Percentiles rank a stretch among this genome's conserved stretches.
Evolutionary conservation across 495 filamentous ascomycete species (phyloP).

Genomic region (Podospora pseudocomata): DNA sequence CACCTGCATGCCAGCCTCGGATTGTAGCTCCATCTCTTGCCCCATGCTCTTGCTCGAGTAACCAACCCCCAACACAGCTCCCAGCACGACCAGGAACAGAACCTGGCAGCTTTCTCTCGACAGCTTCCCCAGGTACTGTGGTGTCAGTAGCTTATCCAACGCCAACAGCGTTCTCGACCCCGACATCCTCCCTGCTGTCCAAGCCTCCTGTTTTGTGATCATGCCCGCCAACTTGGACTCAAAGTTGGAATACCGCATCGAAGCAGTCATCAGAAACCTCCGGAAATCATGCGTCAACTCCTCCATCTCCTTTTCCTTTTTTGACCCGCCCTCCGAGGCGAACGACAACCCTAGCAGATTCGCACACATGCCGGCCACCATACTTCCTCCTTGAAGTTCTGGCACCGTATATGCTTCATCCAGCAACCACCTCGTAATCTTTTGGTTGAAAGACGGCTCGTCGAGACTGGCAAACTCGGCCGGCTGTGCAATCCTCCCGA

Average conservation of each 20-base stretch:
- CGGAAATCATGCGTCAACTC: constrained; percentile 28
- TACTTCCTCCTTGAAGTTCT: constrained; percentile 22
- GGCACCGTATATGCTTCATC: constrained; percentile 25
- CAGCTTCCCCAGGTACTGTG: constrained; percentile 26
- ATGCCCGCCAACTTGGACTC: background rate
- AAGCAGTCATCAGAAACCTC: constrained; percentile 29
- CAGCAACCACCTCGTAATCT: constrained; percentile 29
- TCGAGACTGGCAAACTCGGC: constrained; percentile 22
- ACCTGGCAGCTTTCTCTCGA: constrained; percentile 21
- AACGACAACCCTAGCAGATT: constrained; percentile 29
- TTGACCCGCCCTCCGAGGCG: constrained; percentile 15
- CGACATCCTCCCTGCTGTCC: constrained; percentile 24
- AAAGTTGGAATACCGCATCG: constrained; percentile 15
- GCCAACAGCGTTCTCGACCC: constrained; percentile 27
- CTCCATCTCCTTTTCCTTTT: constrained; percentile 5
- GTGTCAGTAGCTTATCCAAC: constrained; percentile 31
- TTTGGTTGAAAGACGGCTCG: constrained; percentile 23
- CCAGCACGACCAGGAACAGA: constrained; percentile 33
- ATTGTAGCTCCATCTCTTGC: background rate
- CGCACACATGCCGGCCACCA: constrained; percentile 32
- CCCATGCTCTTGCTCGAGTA: constrained; percentile 11
- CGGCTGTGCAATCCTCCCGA: constrained; percentile 27
- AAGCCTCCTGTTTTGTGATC: constrained; percentile 9
- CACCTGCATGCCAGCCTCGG: constrained; percentile 9
- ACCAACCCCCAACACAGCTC: constrained; percentile 27